phyloP scores from a whole-genome alignment of 441 rosid genomes.

The Flueggea neowawraea region DNA sequence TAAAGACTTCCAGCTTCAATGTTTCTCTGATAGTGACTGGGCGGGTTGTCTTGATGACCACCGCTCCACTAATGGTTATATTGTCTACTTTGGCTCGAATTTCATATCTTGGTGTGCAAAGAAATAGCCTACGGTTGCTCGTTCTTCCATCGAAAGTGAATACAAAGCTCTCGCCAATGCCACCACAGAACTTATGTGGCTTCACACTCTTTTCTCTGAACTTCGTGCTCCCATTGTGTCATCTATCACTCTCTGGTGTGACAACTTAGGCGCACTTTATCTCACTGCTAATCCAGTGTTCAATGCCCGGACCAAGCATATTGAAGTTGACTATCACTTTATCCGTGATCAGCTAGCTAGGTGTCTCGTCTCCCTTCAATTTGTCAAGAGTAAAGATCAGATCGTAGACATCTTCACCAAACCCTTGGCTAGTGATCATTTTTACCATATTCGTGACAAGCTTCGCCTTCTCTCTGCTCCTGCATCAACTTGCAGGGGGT shows the following conservation, averaged over 20 bases:
- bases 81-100: background rate
- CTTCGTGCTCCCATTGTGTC: background rate
- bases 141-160: background rate
- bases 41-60: background rate
- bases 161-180: background rate
- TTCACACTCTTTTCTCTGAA: background rate
- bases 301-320: background rate
- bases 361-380: no score
- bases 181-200: background rate
- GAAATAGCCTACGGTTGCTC: background rate
- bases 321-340: background rate
- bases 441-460: no score
- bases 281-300: background rate
- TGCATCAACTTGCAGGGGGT: no score
- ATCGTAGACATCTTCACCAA: no score
- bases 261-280: background rate
- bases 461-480: no score
- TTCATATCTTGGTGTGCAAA: background rate
- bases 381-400: no score
- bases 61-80: background rate
- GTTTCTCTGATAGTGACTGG: background rate
- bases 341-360: no score
- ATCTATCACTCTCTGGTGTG: background rate
- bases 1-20: background rate
- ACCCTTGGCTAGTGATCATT: no score